These are phyloP conservation scores for Myriangium duriaei DNA, from an alignment of 2,329 filamentous ascomycete species.

Conservation along the genomic window DNA sequence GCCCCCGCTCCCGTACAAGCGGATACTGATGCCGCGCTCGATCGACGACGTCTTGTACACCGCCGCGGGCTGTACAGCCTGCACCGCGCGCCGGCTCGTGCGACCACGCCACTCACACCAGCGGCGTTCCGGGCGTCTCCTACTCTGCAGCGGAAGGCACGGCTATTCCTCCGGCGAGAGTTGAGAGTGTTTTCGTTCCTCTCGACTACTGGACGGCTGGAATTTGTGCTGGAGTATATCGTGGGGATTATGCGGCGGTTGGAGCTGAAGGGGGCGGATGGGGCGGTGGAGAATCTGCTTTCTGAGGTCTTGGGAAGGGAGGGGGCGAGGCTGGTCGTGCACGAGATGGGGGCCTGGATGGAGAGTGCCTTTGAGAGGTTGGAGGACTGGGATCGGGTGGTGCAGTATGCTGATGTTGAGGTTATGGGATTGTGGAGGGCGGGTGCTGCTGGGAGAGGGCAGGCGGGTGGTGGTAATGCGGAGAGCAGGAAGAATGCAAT, in stretches of 20 bases:
- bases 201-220: slow-evolving; percentile 45
- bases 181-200: slow-evolving; percentile 72
- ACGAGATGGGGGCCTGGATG: slow-evolving; percentile 74
- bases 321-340: slow-evolving; percentile 63
- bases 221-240: slow-evolving; percentile 78
- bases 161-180: slow-evolving; percentile 73
- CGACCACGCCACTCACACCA: slow-evolving; percentile 63
- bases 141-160: slow-evolving; percentile 61
- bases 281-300: slow-evolving; percentile 68
- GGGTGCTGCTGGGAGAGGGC: neutral
- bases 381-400: slow-evolving; percentile 65
- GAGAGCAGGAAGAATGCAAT: neutral
- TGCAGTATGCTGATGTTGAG: slow-evolving; percentile 49
- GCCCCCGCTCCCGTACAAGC: slow-evolving; percentile 2
- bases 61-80: slow-evolving; percentile 58
- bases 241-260: slow-evolving; percentile 71
- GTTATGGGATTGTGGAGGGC: slow-evolving; percentile 2
- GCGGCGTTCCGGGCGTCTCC: slow-evolving; percentile 49
- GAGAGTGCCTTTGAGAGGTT: slow-evolving; percentile 64
- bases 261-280: slow-evolving; percentile 65
- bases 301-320: slow-evolving; percentile 65
- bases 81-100: slow-evolving; percentile 64
- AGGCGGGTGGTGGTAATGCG: neutral
- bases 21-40: slow-evolving; percentile 32
- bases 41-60: slow-evolving; percentile 61